phyloP scores from a whole-genome alignment of 2,329 filamentous ascomycete species.

The Raffaelea ambrosiae region DNA sequence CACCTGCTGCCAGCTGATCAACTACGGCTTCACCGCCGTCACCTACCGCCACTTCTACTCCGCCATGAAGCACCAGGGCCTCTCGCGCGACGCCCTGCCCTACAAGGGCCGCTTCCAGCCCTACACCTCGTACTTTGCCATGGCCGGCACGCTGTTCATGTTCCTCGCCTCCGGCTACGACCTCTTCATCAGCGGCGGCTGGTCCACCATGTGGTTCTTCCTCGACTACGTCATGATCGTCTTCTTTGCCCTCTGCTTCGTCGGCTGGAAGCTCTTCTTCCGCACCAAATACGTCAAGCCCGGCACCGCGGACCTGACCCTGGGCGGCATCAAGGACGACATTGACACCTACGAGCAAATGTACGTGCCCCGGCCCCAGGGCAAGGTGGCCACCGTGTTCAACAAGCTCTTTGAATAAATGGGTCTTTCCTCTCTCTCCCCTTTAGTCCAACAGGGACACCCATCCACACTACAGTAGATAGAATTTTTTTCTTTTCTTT shows the following conservation, averaged over 20 bases:
- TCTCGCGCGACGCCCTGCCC: conserved; percentile 43
- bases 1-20: conserved; percentile 51
- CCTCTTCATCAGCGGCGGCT: conserved; percentile 7
- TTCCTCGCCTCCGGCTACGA: conserved; percentile 8
- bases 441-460: too few species aligned
- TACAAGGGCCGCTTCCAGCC: conserved; percentile 38
- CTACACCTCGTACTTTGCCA: conserved; percentile 13
- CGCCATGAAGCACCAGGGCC: conserved; percentile 44
- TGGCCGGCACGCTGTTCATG: conserved; percentile 11
- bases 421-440: too few species aligned
- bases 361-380: not conserved
- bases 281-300: conserved; percentile 9
- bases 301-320: conserved; percentile 12
- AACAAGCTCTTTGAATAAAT: conserved; percentile 5
- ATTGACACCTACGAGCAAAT: conserved; percentile 29
- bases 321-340: conserved; percentile 16
- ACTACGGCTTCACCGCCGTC: conserved; percentile 48
- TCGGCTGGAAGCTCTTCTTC: conserved; percentile 7
- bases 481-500: too few species aligned
- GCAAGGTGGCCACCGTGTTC: conserved; percentile 4
- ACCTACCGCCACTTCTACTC: conserved; percentile 52
- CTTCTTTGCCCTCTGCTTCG: conserved; percentile 5
- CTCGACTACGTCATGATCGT: conserved; percentile 12
- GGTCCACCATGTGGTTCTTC: conserved; percentile 11
- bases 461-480: too few species aligned